phyloP scores from a whole-genome alignment of 192 early-diverging fungal genomes.

The Backusella macrospora region DNA sequence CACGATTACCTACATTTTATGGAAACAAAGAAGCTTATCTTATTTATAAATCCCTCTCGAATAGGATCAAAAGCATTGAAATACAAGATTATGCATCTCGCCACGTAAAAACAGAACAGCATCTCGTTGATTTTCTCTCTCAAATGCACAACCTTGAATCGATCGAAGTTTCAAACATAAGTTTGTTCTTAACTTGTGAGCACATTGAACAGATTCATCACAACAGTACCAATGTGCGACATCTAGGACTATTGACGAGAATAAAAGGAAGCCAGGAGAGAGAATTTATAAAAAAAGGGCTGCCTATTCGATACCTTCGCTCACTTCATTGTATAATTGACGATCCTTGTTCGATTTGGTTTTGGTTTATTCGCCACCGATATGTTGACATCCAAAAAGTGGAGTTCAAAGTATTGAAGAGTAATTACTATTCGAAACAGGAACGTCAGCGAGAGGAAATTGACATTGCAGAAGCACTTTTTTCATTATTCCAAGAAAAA shows the following conservation, averaged over 20 bases:
- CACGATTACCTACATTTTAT: background rate
- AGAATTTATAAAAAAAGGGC: background rate
- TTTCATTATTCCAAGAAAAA: background rate
- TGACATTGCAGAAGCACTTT: background rate
- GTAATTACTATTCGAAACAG: conserved; percentile 2
- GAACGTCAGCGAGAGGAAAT: background rate
- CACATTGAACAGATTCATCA: background rate
- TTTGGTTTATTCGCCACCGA: background rate
- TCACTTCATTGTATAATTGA: conserved; percentile 6
- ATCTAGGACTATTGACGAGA: background rate
- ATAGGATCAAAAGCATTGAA: background rate
- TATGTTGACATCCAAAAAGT: conserved; percentile 1
- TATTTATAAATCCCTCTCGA: conserved; percentile 6
- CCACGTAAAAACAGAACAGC: background rate
- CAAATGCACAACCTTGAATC: background rate
- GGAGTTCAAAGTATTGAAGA: background rate
- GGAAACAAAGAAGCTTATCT: background rate
- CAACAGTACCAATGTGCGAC: background rate
- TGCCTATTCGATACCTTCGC: background rate
- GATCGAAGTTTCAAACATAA: background rate
- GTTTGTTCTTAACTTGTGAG: background rate
- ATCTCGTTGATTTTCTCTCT: background rate
- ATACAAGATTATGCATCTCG: background rate
- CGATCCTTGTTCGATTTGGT: conserved; percentile 16
- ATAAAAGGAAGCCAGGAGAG: background rate